A percentile compares a stretch with the other conserved stretches of the same genome.
phyloP scores from a whole-genome alignment of 106 monocot species.

The Phalaenopsis equestris region DNA sequence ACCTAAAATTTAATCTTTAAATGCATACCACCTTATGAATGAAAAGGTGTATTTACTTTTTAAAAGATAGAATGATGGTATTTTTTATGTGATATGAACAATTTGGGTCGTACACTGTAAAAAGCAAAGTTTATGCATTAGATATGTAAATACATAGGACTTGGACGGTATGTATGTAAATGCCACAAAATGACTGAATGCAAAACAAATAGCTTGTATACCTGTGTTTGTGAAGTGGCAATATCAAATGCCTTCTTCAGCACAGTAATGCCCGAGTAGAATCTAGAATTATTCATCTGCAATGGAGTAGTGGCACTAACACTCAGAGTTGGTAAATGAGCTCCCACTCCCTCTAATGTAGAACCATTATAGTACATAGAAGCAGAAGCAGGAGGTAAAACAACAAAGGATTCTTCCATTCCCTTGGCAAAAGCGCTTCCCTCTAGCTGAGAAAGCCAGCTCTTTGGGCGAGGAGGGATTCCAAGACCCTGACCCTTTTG shows the following conservation, averaged over 20 bases:
- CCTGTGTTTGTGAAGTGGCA: slow-evolving; percentile 80
- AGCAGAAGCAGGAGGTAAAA: slow-evolving; percentile 72
- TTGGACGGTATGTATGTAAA: no score
- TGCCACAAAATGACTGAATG: neutral
- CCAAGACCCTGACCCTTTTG: slow-evolving; percentile 44
- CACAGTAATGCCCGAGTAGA: slow-evolving; percentile 64
- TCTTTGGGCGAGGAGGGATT: slow-evolving; percentile 58
- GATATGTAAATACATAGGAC: no score
- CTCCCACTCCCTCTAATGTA: slow-evolving; percentile 27
- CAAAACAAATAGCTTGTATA: slow-evolving; percentile 10
- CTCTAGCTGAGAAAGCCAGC: slow-evolving; percentile 16
- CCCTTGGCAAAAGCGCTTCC: slow-evolving; percentile 25
- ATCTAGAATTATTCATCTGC: slow-evolving; percentile 41
- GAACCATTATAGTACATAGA: slow-evolving; percentile 73
- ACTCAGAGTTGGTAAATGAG: slow-evolving; percentile 25
- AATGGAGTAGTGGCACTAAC: slow-evolving; percentile 16
- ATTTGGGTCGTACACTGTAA: no score
- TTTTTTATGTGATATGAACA: no score
- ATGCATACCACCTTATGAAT: no score
- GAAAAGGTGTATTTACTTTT: no score
- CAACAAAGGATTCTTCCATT: slow-evolving; percentile 81
- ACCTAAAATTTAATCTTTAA: no score
- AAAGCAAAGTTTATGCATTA: no score
- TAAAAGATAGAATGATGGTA: no score
- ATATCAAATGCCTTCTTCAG: slow-evolving; percentile 90